phyloP scores from a whole-genome alignment of 2,329 filamentous ascomycete species.

The Fusarium sp. region DNA sequence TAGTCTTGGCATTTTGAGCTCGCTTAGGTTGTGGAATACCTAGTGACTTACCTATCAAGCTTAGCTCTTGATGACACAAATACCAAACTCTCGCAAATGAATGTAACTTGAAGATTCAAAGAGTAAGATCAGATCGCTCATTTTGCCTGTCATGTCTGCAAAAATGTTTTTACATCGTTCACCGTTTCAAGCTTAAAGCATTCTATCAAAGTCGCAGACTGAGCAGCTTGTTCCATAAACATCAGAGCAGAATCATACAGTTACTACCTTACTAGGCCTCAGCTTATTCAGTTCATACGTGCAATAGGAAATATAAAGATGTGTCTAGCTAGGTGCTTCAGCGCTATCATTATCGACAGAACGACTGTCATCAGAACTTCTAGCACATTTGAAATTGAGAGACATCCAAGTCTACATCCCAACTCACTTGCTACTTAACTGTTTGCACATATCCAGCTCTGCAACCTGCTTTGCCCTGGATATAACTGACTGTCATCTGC shows the following conservation, averaged over 20 bases:
- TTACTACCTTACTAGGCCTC: too few species aligned
- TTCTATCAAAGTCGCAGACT: background rate
- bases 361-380: background rate
- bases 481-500: background rate
- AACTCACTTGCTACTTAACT: background rate
- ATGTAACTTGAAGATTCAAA: background rate
- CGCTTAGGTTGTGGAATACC: too few species aligned
- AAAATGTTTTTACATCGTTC: too few species aligned
- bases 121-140: too few species aligned
- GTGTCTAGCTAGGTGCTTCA: background rate
- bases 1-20: background rate
- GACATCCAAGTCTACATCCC: background rate
- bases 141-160: too few species aligned
- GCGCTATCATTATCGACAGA: background rate
- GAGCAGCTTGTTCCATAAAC: background rate
- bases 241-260: background rate
- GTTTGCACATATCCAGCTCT: background rate
- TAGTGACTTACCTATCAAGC: background rate
- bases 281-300: too few species aligned
- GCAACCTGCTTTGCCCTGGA: accelerated
- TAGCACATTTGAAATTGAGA: background rate
- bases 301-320: too few species aligned
- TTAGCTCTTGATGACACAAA: background rate
- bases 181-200: background rate
- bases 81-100: background rate